phyloP scores from a whole-genome alignment of 1,284 basidiomycete genomes.

The Fomitopsis palustris region DNA sequence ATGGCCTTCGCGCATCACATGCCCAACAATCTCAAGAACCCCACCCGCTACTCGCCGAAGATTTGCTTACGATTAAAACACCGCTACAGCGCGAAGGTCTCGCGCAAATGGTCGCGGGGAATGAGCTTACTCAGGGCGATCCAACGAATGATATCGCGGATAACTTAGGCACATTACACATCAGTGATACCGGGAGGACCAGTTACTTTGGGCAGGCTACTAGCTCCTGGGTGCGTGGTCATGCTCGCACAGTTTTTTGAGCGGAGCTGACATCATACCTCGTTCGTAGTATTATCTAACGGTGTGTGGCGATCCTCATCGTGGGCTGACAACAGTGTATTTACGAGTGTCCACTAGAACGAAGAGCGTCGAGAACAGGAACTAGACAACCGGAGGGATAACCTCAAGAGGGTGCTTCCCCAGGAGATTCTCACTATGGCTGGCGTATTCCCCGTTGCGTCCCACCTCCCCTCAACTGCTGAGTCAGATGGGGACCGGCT shows the following conservation, averaged over 20 bases:
- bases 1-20: slow-evolving; percentile 61
- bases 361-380: slow-evolving; percentile 55
- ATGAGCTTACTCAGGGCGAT: slow-evolving; percentile 38
- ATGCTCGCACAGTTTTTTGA: too few species aligned
- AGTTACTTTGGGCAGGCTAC: slow-evolving; percentile 74
- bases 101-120: slow-evolving; percentile 13
- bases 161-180: slow-evolving; percentile 72
- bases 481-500: slow-evolving; percentile 37
- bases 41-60: slow-evolving; percentile 66
- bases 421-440: slow-evolving; percentile 60
- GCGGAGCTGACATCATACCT: not conserved
- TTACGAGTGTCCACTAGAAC: slow-evolving; percentile 38
- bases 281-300: slow-evolving; percentile 63
- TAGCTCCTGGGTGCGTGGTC: slow-evolving; percentile 66
- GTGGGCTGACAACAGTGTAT: slow-evolving; percentile 8
- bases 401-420: slow-evolving; percentile 53
- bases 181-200: slow-evolving; percentile 62
- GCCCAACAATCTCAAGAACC: slow-evolving; percentile 52
- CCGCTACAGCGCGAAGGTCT: slow-evolving; percentile 62
- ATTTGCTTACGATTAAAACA: slow-evolving; percentile 67
- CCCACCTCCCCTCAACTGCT: slow-evolving; percentile 37
- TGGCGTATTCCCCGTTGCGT: slow-evolving; percentile 61
- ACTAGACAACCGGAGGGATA: slow-evolving; percentile 42
- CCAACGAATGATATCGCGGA: slow-evolving; percentile 63
- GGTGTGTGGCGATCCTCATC: slow-evolving; percentile 32